phyloP scores from a whole-genome alignment of 306 rosid species.

The Parietaria judaica region DNA sequence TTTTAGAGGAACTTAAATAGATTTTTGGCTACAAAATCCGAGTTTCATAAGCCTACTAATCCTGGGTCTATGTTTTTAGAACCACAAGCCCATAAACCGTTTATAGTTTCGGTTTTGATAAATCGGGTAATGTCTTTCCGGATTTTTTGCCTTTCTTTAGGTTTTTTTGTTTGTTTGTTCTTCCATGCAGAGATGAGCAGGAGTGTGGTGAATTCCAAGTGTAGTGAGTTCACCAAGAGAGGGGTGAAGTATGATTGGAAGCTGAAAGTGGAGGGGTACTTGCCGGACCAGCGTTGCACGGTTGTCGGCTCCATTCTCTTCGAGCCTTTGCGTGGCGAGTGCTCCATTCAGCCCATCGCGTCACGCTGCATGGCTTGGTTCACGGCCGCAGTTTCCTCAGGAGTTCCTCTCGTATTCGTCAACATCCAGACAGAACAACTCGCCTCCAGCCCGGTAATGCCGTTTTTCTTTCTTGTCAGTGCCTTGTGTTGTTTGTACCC shows the following conservation, averaged over 20 bases:
- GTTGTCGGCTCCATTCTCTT: constrained; percentile 59
- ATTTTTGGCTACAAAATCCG: no score
- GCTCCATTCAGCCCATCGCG: constrained; percentile 39
- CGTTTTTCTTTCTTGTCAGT: no score
- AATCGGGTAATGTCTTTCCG: no score
- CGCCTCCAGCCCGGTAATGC: constrained; percentile 24
- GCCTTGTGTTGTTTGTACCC: no score
- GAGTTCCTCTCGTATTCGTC: constrained; percentile 68
- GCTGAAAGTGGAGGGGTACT: constrained; percentile 37
- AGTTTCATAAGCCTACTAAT: no score
- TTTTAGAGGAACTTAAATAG: no score
- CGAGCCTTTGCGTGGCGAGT: constrained; percentile 37
- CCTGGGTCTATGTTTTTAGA: no score
- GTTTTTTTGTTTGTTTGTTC: neutral
- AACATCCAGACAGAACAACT: constrained; percentile 66
- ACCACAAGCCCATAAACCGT: no score
- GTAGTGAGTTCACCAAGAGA: constrained; percentile 31
- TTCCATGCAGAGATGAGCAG: constrained; percentile 45
- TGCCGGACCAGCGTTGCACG: constrained; percentile 46
- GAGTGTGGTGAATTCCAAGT: constrained; percentile 24
- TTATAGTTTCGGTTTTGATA: neutral
- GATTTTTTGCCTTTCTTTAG: neutral
- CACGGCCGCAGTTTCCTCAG: constrained; percentile 58
- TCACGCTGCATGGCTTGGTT: constrained; percentile 78
- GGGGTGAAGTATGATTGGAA: constrained; percentile 64